Percentiles rank a stretch among this genome's conserved stretches.
These are phyloP conservation scores for Verticillium nubilum DNA, from an alignment of 2,329 filamentous ascomycete genomes.

Conservation along the genomic window DNA sequence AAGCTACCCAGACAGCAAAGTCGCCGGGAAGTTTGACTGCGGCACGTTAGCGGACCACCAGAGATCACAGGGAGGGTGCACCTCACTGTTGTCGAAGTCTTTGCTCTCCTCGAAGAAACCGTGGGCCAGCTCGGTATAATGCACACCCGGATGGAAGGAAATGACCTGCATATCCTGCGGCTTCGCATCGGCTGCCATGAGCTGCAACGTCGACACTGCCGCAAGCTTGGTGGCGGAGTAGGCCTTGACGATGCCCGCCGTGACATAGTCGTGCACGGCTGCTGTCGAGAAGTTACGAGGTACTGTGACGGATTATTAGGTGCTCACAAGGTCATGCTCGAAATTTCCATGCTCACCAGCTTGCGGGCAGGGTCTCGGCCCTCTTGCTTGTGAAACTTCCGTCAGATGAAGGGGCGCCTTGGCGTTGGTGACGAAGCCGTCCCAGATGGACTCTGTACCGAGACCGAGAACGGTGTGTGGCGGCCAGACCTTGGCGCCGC, in stretches of 20 bases:
- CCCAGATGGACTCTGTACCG: slow-evolving; percentile 6
- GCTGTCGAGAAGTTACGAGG: slow-evolving; percentile 24
- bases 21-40: slow-evolving; percentile 6
- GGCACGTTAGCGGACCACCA: not conserved
- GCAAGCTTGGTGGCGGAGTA: slow-evolving; percentile 33
- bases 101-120: slow-evolving; percentile 2
- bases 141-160: slow-evolving; percentile 32
- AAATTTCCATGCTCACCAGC: slow-evolving; percentile 10
- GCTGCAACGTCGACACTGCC: slow-evolving; percentile 27
- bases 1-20: slow-evolving; percentile 33
- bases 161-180: slow-evolving; percentile 29
- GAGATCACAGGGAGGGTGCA: too few species aligned
- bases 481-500: slow-evolving; percentile 10
- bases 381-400: slow-evolving; percentile 25
- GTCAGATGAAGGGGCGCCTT: slow-evolving; percentile 7
- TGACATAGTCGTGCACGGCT: slow-evolving; percentile 21
- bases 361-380: slow-evolving; percentile 11
- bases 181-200: slow-evolving; percentile 26
- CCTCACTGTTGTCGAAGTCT: not conserved
- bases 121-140: slow-evolving; percentile 24
- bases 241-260: slow-evolving; percentile 13
- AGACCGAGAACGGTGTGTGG: slow-evolving; percentile 4
- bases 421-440: slow-evolving; percentile 9
- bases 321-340: not conserved
- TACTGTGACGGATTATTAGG: slow-evolving; percentile 12